Conservation (phyloP, 2,329 filamentous ascomycete genomes). For the Shiraia sp. region DNA sequence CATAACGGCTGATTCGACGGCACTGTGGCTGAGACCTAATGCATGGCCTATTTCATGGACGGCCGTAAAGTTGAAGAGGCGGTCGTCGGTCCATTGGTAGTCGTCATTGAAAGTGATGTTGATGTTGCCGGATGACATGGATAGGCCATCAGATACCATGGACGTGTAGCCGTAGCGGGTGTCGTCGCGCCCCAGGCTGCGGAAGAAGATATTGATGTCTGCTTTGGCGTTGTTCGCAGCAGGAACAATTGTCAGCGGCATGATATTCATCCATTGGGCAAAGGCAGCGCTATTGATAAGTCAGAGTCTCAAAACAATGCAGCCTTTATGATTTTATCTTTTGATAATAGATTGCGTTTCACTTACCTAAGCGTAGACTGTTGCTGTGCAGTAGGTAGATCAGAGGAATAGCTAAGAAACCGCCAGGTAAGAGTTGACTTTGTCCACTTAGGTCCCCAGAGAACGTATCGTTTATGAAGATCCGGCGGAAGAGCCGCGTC, state of each 20-base stretch:
- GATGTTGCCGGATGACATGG: conserved; percentile 26
- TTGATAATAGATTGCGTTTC: too few species aligned
- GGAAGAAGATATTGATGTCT: conserved; percentile 31
- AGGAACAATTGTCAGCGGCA: conserved; percentile 23
- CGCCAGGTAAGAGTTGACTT: conserved; percentile 30
- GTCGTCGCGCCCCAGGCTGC: conserved; percentile 23
- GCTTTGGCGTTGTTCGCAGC: conserved; percentile 16
- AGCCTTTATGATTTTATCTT: too few species aligned
- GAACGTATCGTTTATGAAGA: conserved; percentile 25
- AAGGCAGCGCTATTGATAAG: conserved; percentile 22
- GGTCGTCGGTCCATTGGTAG: conserved; percentile 31
- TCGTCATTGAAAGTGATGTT: conserved; percentile 38
- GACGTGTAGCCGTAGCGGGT: conserved; percentile 28
- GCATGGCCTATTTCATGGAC: conserved; percentile 36
- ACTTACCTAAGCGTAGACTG: conserved; percentile 27
- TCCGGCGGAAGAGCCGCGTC: conserved; percentile 13
- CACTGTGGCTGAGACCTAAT: conserved; percentile 32
- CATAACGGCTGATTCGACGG: conserved; percentile 34
- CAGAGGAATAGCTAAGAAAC: conserved; percentile 29
- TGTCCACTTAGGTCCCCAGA: conserved; percentile 36
- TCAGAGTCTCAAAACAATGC: conserved; percentile 1
- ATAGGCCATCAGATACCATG: conserved; percentile 27
- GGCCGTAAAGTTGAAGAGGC: conserved; percentile 31
- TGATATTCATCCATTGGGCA: conserved; percentile 25
- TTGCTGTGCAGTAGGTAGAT: conserved; percentile 22